Conservation (phyloP, 257 asterid genomes). For the Primulina huaijiensis region DNA sequence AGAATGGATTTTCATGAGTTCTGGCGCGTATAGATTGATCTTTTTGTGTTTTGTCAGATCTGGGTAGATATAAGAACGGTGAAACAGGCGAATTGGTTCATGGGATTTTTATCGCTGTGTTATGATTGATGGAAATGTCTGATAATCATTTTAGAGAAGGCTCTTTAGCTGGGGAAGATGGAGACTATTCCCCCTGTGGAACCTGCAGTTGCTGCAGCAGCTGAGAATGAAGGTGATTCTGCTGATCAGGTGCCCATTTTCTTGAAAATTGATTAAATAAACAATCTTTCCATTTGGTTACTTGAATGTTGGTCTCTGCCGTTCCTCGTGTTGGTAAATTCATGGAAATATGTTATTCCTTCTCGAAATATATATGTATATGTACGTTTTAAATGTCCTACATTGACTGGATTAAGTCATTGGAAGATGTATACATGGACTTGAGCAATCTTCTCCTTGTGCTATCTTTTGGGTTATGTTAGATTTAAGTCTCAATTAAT, state of each 20-base stretch:
- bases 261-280: neutral
- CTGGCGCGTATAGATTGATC: slow-evolving; percentile 25
- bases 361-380: too few species aligned
- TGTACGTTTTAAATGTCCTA: too few species aligned
- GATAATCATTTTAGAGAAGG: slow-evolving; percentile 40
- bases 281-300: neutral
- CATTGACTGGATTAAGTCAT: too few species aligned
- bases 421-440: too few species aligned
- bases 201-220: slow-evolving; percentile 26
- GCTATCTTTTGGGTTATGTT: too few species aligned
- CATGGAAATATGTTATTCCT: neutral
- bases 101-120: slow-evolving; percentile 16
- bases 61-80: slow-evolving; percentile 26
- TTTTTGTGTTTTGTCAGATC: slow-evolving; percentile 46
- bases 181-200: slow-evolving; percentile 28
- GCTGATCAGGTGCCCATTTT: slow-evolving; percentile 41
- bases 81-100: slow-evolving; percentile 18
- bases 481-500: too few species aligned
- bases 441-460: too few species aligned
- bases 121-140: slow-evolving; percentile 57
- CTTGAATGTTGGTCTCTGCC: neutral
- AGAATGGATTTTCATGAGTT: slow-evolving; percentile 19
- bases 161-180: slow-evolving; percentile 50
- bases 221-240: slow-evolving; percentile 41
- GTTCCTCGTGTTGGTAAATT: neutral